Evolutionary conservation across 1,139 yeast species (phyloP).

Genomic region (Geotrichum histeridarum): DNA sequence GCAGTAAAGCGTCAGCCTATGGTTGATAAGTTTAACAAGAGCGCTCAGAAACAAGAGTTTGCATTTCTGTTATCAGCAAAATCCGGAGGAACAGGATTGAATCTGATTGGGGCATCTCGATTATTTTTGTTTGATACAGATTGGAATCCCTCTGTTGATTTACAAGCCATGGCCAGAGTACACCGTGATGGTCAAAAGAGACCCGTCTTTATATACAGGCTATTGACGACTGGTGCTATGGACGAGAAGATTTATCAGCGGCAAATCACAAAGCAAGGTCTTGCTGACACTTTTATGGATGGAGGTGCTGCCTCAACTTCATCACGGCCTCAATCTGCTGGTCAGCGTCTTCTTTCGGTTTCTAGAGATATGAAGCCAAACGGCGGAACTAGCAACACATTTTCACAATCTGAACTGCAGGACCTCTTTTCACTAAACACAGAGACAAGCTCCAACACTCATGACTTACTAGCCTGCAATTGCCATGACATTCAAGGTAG

Average conservation of each 20-base stretch:
- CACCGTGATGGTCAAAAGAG: constrained; percentile 87
- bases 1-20: constrained; percentile 56
- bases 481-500: constrained; percentile 39
- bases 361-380: constrained; percentile 14
- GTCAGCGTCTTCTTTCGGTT: constrained; percentile 6
- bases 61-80: constrained; percentile 80
- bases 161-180: constrained; percentile 94
- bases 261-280: constrained; percentile 77
- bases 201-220: constrained; percentile 76
- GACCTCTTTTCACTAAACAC: constrained; percentile 63
- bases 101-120: constrained; percentile 85
- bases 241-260: constrained; percentile 94
- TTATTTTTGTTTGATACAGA: constrained; percentile 81
- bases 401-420: constrained; percentile 54
- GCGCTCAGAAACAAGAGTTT: constrained; percentile 43
- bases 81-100: constrained; percentile 92
- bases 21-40: constrained; percentile 64
- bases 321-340: constrained; percentile 10
- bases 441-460: constrained; percentile 65
- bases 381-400: constrained; percentile 28
- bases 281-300: constrained; percentile 75
- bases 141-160: constrained; percentile 91
- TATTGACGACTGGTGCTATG: constrained; percentile 70
- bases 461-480: constrained; percentile 70
- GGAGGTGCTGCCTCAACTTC: constrained; percentile 21